These are phyloP conservation scores for Rosa multiflora DNA, from an alignment of 306 rosid genomes.

Conservation along the genomic window DNA sequence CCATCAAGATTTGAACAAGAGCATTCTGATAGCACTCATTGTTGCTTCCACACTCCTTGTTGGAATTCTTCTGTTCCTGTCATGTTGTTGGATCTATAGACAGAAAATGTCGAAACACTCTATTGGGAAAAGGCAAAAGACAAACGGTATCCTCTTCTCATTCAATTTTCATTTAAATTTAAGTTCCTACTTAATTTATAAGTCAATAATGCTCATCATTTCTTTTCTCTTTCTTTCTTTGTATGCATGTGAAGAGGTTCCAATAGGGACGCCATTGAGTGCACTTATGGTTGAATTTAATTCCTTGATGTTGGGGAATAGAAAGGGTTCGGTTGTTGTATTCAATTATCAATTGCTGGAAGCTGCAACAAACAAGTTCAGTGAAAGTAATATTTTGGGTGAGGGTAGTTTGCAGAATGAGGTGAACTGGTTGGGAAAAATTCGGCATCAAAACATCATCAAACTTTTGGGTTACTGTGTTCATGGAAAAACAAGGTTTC, in stretches of 20 bases:
- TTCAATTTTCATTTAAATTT: constrained; percentile 4
- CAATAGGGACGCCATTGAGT: constrained; percentile 42
- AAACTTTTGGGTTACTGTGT: constrained; percentile 78
- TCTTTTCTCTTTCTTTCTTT: constrained; percentile 10
- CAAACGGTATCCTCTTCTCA: constrained; percentile 43
- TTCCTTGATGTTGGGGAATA: constrained; percentile 63
- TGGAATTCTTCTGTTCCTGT: constrained; percentile 51
- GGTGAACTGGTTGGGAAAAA: constrained; percentile 79
- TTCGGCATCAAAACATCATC: constrained; percentile 74
- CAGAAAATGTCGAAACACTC: constrained; percentile 35
- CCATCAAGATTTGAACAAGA: constrained; percentile 67
- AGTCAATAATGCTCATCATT: constrained; percentile 15
- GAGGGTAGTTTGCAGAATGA: constrained; percentile 76
- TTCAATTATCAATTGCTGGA: constrained; percentile 70
- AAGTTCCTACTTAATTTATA: constrained; percentile 5
- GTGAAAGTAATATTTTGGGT: constrained; percentile 51
- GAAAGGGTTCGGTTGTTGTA: constrained; percentile 57
- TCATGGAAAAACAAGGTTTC: constrained; percentile 70
- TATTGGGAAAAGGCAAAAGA: constrained; percentile 38
- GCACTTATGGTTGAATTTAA: constrained; percentile 48
- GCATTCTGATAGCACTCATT: constrained; percentile 62
- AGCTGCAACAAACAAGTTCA: constrained; percentile 71
- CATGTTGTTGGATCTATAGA: constrained; percentile 55
- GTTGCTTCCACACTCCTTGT: constrained; percentile 69
- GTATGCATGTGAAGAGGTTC: constrained; percentile 46